Conservation (phyloP, 257 asterid genomes). For the Capsicum baccatum region DNA sequence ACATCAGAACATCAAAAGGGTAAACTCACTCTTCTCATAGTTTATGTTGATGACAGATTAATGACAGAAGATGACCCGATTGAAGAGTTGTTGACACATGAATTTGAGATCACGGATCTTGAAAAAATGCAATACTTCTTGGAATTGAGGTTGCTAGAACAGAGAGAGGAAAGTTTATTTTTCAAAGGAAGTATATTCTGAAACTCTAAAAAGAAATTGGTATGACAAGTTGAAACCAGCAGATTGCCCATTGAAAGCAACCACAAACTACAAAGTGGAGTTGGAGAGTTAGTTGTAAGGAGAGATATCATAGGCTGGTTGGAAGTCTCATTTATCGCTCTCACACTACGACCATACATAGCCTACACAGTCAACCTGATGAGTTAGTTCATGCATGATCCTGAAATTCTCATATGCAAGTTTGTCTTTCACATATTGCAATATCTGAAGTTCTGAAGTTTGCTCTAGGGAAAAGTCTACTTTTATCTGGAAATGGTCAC, state of each 20-base stretch:
- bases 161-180: no score
- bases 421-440: background rate
- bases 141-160: background rate
- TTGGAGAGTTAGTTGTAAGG: background rate
- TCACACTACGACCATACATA: background rate
- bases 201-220: background rate
- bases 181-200: background rate
- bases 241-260: background rate
- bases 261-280: background rate
- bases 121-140: background rate
- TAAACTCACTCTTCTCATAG: background rate
- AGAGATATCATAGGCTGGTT: background rate
- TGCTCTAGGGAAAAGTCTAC: background rate
- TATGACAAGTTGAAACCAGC: background rate
- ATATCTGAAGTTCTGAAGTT: no score
- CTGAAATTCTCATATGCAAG: background rate
- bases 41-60: background rate
- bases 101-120: background rate
- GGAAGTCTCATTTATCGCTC: background rate
- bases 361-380: background rate
- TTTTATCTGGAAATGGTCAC: background rate
- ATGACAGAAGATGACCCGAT: background rate
- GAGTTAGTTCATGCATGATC: background rate
- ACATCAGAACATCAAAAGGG: background rate
- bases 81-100: background rate